A percentile compares a stretch with the other conserved stretches of the same genome.
phyloP scores from a whole-genome alignment of 1,139 yeast genomes.

The Eremothecium coryli region DNA sequence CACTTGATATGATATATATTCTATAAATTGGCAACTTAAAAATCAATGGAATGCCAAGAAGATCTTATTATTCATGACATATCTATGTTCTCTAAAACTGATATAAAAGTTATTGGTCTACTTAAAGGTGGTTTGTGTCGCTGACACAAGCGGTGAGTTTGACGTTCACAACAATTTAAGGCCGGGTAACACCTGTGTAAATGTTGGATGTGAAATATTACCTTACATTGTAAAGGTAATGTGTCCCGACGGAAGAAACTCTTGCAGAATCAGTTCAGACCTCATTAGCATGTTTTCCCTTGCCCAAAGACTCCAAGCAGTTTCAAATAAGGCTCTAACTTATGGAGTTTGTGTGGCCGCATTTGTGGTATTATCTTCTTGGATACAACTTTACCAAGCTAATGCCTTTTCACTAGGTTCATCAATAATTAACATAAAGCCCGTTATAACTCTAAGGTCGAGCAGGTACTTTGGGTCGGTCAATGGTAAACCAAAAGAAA shows the following conservation, averaged over 20 bases:
- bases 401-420: conserved; percentile 40
- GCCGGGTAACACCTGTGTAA: not conserved
- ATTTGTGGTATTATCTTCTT: conserved; percentile 40
- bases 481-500: conserved; percentile 68
- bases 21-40: no score
- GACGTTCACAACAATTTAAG: not conserved
- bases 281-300: conserved; percentile 38
- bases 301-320: conserved; percentile 42
- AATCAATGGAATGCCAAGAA: no score
- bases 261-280: no score
- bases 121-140: no score
- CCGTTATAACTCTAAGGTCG: conserved; percentile 41
- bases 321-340: conserved; percentile 49
- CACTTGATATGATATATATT: no score
- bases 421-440: conserved; percentile 35
- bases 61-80: not conserved
- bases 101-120: no score
- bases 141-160: conserved; percentile 3
- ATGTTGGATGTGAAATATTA: no score
- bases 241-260: no score
- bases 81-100: not conserved
- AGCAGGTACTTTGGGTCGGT: conserved; percentile 69
- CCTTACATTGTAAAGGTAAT: no score
- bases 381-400: conserved; percentile 39
- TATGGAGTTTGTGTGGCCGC: conserved; percentile 41